phyloP scores from a whole-genome alignment of 257 asterid genomes.

The Gynochthodes officinalis region DNA sequence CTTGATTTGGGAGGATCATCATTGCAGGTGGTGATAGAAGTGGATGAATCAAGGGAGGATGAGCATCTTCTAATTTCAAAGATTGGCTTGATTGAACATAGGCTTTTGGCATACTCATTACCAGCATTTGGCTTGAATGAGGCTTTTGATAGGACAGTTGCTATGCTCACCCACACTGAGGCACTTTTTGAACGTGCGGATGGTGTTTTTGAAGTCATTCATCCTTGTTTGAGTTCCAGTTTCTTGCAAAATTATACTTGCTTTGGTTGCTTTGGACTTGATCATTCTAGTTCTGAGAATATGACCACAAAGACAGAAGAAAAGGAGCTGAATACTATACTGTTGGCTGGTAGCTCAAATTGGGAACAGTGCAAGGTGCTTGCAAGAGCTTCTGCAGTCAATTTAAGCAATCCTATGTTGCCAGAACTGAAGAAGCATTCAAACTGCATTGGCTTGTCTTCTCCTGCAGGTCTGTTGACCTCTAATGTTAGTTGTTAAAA shows the following conservation, averaged over 20 bases:
- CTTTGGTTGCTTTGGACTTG: conserved; percentile 45
- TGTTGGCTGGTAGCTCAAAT: conserved; percentile 59
- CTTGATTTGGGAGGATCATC: conserved; percentile 93
- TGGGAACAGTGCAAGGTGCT: conserved; percentile 63
- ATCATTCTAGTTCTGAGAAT: conserved; percentile 23
- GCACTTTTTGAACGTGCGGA: conserved; percentile 33
- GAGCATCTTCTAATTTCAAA: conserved; percentile 45
- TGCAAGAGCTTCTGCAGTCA: conserved; percentile 64
- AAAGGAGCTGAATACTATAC: conserved; percentile 29
- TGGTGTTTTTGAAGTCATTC: conserved; percentile 54
- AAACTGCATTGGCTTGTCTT: conserved; percentile 55
- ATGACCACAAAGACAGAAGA: conserved; percentile 15
- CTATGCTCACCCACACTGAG: conserved; percentile 56
- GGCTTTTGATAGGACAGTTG: conserved; percentile 67
- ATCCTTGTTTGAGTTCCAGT: conserved; percentile 68
- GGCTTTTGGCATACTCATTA: conserved; percentile 53
- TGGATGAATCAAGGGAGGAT: conserved; percentile 26
- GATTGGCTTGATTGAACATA: conserved; percentile 46
- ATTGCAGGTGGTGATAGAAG: conserved; percentile 75
- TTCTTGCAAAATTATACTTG: conserved; percentile 63
- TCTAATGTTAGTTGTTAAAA: not conserved
- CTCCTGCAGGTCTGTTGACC: conserved; percentile 50
- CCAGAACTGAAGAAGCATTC: conserved; percentile 29
- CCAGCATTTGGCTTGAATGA: conserved; percentile 76
- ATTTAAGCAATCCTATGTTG: conserved; percentile 50